These are phyloP conservation scores for Cryptococcus wingfieldii DNA, from an alignment of 1,284 basidiomycete genomes.

Conservation along the genomic window DNA sequence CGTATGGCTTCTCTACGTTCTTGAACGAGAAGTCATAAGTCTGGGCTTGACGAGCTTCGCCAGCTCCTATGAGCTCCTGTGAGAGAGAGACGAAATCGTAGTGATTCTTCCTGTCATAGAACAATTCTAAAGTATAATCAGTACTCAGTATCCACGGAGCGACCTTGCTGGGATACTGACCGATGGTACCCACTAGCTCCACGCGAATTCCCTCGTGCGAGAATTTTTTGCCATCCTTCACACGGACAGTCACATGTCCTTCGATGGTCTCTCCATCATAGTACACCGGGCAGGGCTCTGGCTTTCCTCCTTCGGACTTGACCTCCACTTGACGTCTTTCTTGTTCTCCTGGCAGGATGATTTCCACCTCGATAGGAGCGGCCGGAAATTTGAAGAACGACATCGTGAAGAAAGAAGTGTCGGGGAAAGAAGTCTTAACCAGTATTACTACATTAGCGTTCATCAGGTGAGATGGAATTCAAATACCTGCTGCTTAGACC, in stretches of 20 bases:
- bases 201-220: conserved; percentile 96
- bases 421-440: no score
- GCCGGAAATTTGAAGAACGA: conserved; percentile 81
- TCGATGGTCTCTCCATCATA: conserved; percentile 88
- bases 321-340: conserved; percentile 67
- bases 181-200: conserved; percentile 94
- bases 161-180: conserved; percentile 52
- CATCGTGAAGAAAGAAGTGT: conserved; percentile 51
- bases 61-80: conserved; percentile 88
- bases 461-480: no score
- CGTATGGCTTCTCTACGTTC: conserved; percentile 98
- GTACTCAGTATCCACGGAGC: neutral
- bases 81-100: conserved; percentile 95
- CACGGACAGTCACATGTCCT: conserved; percentile 83
- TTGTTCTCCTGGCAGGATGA: conserved; percentile 83
- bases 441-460: no score
- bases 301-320: conserved; percentile 69
- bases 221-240: conserved; percentile 91
- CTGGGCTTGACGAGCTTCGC: conserved; percentile 90
- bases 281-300: conserved; percentile 82
- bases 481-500: no score
- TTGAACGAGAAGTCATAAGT: conserved; percentile 96
- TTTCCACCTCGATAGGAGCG: conserved; percentile 78
- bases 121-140: conserved; percentile 63
- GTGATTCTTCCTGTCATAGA: conserved; percentile 81